A percentile compares a stretch with the other conserved stretches of the same genome.
Evolutionary conservation across 192 early-diverging fungal genomes (phyloP).

Genomic region (Backusella mclennaniae): DNA sequence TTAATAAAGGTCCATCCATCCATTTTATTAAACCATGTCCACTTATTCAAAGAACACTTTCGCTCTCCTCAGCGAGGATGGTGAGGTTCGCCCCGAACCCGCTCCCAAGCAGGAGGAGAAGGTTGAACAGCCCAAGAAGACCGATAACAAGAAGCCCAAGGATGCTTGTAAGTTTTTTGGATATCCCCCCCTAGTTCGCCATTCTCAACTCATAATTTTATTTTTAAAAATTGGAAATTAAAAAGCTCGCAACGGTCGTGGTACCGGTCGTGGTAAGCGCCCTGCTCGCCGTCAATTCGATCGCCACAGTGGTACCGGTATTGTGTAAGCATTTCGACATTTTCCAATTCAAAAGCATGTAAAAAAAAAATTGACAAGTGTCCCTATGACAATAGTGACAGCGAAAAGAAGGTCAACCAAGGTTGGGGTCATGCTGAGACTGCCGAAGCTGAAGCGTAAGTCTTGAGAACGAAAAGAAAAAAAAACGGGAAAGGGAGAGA

Average conservation of each 20-base stretch:
- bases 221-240: neutral
- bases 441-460: constrained; percentile 52
- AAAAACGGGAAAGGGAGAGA: neutral
- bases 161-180: neutral
- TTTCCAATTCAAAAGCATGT: neutral
- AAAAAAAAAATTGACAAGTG: neutral
- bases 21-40: constrained; percentile 4
- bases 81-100: constrained; percentile 43
- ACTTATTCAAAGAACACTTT: constrained; percentile 60
- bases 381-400: constrained; percentile 48
- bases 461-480: neutral
- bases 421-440: constrained; percentile 73
- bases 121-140: constrained; percentile 29
- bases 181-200: no score
- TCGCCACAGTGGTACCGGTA: constrained; percentile 79
- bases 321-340: constrained; percentile 35
- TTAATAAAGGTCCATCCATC: constrained; percentile 9
- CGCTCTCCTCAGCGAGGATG: constrained; percentile 64
- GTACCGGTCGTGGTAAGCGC: neutral
- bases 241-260: constrained; percentile 26
- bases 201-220: no score
- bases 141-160: constrained; percentile 22
- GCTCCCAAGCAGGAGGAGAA: constrained; percentile 41
- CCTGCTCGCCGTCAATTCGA: constrained; percentile 70
- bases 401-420: constrained; percentile 90